Evolutionary conservation across 768 basidiomycete species (phyloP).

Genomic region (Termitomyces sp.): DNA sequence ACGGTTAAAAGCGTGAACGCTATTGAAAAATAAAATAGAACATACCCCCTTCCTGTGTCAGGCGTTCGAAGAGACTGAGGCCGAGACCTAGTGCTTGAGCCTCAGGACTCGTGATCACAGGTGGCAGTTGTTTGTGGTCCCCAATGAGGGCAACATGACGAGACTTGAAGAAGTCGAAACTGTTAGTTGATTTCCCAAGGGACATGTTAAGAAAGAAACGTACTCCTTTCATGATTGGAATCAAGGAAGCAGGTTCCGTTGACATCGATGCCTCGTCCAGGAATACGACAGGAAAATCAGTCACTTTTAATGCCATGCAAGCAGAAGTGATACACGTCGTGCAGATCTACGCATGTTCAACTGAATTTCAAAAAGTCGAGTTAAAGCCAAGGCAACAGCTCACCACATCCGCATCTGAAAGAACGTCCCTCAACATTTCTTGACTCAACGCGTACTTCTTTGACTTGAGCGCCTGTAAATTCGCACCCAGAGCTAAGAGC

Average conservation of each 20-base stretch:
- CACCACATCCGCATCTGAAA: slow-evolving; percentile 73
- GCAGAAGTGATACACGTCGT: slow-evolving; percentile 86
- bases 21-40: slow-evolving; percentile 10
- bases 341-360: slow-evolving; percentile 56
- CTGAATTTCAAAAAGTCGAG: slow-evolving; percentile 3
- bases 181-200: slow-evolving; percentile 3
- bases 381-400: slow-evolving; percentile 26
- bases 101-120: slow-evolving; percentile 77
- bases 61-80: slow-evolving; percentile 83
- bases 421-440: slow-evolving; percentile 61
- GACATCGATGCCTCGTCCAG: slow-evolving; percentile 97
- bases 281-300: slow-evolving; percentile 92
- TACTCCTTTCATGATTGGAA: slow-evolving; percentile 94
- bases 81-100: slow-evolving; percentile 74
- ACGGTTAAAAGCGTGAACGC: background rate
- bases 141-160: slow-evolving; percentile 86
- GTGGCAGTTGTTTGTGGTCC: slow-evolving; percentile 96
- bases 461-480: slow-evolving; percentile 29
- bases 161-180: slow-evolving; percentile 44
- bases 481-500: slow-evolving; percentile 27
- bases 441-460: slow-evolving; percentile 57
- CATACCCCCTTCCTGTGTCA: slow-evolving; percentile 81
- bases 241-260: slow-evolving; percentile 87
- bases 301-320: slow-evolving; percentile 57
- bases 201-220: slow-evolving; percentile 7